Conservation (phyloP, 192 early-diverging fungal genomes). For the Cetraspora pellucida region DNA sequence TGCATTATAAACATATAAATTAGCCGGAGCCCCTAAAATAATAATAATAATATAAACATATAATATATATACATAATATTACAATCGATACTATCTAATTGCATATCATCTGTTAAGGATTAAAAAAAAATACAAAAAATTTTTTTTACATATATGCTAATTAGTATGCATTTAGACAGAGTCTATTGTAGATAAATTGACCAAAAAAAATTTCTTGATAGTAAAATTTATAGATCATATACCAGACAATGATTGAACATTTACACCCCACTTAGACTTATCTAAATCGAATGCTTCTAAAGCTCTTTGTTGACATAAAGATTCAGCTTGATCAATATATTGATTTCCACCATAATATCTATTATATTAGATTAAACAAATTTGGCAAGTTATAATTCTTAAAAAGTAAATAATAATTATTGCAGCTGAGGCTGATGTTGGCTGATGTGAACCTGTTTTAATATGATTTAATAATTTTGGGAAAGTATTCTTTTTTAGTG, state of each 20-base stretch:
- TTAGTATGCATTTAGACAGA: no score
- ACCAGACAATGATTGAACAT: constrained; percentile 94
- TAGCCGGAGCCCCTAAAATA: constrained; percentile 85
- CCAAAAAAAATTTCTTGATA: no score
- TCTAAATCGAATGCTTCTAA: constrained; percentile 90
- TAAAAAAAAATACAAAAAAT: no score
- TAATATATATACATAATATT: not conserved
- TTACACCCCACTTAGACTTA: constrained; percentile 91
- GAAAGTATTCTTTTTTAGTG: no score
- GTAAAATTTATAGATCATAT: not conserved
- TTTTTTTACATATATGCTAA: no score
- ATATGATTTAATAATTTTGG: not conserved
- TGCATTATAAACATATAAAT: constrained; percentile 95
- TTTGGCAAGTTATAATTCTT: no score
- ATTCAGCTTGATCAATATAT: constrained; percentile 94
- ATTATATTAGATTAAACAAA: not conserved
- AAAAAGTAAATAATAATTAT: no score
- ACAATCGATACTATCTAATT: no score
- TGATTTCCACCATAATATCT: constrained; percentile 99
- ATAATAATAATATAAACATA: not conserved
- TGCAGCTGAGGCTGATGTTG: no score
- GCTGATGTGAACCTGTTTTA: not conserved
- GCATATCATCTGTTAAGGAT: no score
- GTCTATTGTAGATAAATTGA: constrained; percentile 6
- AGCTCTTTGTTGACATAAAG: constrained; percentile 92